A percentile compares a stretch with the other conserved stretches of the same genome.
Evolutionary conservation across 2,329 filamentous ascomycete genomes (phyloP).

Genomic region (Hymenoscyphus occultus): DNA sequence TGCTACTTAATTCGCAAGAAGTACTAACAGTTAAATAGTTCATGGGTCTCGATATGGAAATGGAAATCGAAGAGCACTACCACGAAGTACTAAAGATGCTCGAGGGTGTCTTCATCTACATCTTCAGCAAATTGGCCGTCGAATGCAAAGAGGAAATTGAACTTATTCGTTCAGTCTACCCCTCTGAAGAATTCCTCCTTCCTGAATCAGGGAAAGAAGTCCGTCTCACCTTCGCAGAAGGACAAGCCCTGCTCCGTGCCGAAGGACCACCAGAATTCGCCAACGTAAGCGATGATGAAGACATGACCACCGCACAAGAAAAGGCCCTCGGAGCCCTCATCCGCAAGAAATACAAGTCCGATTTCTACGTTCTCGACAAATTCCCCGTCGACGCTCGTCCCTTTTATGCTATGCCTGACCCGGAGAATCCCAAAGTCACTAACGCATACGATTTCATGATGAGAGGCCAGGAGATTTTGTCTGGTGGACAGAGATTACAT

Average conservation of each 20-base stretch:
- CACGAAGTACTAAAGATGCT: conserved; percentile 70
- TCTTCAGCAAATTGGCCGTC: conserved; percentile 69
- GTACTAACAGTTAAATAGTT: conserved; percentile 48
- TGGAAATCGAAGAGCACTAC: conserved; percentile 80
- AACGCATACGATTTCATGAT: conserved; percentile 82
- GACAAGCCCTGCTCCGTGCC: conserved; percentile 71
- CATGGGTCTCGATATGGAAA: conserved; percentile 84
- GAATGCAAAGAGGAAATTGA: conserved; percentile 68
- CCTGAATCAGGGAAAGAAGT: conserved; percentile 72
- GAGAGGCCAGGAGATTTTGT: conserved; percentile 88
- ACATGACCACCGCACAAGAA: conserved; percentile 77
- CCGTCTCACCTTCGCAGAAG: conserved; percentile 74
- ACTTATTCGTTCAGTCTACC: conserved; percentile 68
- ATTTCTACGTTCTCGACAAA: conserved; percentile 97
- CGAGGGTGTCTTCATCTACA: conserved; percentile 71
- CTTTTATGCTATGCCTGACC: conserved; percentile 86
- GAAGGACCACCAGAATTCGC: conserved; percentile 65
- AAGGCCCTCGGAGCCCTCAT: conserved; percentile 86
- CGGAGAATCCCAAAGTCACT: conserved; percentile 61
- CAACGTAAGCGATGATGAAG: conserved; percentile 72
- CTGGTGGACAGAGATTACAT: conserved; percentile 89
- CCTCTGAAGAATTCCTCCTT: conserved; percentile 74
- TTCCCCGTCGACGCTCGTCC: conserved; percentile 87
- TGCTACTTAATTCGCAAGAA: not conserved
- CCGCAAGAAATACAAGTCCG: conserved; percentile 83